phyloP scores from a whole-genome alignment of 805 yeast genomes.

The Yueomyces sinensis region DNA sequence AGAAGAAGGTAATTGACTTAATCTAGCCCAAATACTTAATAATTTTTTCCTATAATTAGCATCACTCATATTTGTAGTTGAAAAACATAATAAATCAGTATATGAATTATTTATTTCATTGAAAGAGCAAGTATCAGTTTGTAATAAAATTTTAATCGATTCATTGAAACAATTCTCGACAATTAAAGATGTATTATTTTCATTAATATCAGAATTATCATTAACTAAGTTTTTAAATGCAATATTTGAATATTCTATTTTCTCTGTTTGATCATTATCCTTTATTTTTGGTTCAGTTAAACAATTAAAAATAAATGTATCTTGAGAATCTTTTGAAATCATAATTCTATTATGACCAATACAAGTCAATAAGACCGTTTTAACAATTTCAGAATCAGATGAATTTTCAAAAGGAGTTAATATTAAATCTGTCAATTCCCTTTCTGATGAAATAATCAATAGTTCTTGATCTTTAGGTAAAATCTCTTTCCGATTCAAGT shows the following conservation, averaged over 20 bases:
- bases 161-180: constrained; percentile 12
- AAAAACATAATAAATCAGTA: constrained; percentile 21
- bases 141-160: constrained; percentile 11
- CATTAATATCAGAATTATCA: neutral
- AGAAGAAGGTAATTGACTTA: constrained; percentile 15
- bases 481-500: neutral
- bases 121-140: constrained; percentile 23
- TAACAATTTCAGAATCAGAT: constrained; percentile 4
- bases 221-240: constrained; percentile 18
- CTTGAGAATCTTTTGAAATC: constrained; percentile 9
- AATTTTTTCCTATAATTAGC: constrained; percentile 17
- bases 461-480: constrained; percentile 4
- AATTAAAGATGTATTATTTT: constrained; percentile 2
- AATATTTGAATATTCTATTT: constrained; percentile 19
- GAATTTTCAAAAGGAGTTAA: constrained; percentile 12
- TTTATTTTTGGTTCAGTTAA: too few species aligned
- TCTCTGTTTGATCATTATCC: constrained; percentile 1
- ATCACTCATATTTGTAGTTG: constrained; percentile 10
- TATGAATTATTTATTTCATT: constrained; percentile 9
- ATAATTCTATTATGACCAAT: constrained; percentile 9
- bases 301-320: too few species aligned
- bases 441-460: constrained; percentile 18
- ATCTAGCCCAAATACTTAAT: constrained; percentile 22
- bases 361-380: constrained; percentile 9
- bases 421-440: constrained; percentile 17